Base-by-base conservation (phyloP, 768 basidiomycete species). In the Termitomyces titanicus region DNA sequence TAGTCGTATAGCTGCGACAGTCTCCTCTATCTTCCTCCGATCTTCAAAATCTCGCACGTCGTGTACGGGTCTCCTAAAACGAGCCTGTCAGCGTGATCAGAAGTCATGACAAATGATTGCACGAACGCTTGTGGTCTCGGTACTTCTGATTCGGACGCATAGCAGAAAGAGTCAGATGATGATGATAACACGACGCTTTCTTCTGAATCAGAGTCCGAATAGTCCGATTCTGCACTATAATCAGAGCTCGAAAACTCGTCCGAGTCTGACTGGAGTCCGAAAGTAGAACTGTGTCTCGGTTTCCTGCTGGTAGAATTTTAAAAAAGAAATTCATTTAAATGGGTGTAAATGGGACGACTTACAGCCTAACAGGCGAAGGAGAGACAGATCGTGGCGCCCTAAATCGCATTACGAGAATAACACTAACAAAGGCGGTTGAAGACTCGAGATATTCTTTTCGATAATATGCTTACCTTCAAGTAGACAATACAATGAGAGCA, bases 251-350 rank as follows among this genome's bases (percentile, higher is more conserved):
- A 72, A 25, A 54, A 62, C 48, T 67, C 67, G 10, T 75, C 73
- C 9, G 81, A 83, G 54, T 82, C 80, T 5, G 79, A 77, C 29
- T 76, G 76, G 5, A 83, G 65, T 15, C 82, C 82, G 61, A 82
- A 86, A 6, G 80, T 80, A 13, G 81, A 83, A 4, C 73, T 69
- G 34, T 74, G 68, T n/a, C 78, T 68, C 11, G 54, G 54, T 55
- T 64, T 61, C 31, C 62, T 66, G 54, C 39, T 50, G n/a, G 11
- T 24, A 5, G 49, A 37, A 46, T 33, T 40, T n/a, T n/a, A n/a
- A n/a, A n/a, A n/a, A 44, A 27, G 9, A 31, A 20, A 20, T 53
- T 31, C 24, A 49, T 24, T 49, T 12, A 13, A 37, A 27, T 38
- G 25, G 6, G 12, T 12, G n/a, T 13, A 7, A 37, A 25, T 6